Percentiles rank a stretch among this genome's conserved stretches.
These are phyloP conservation scores for Naganishia vaughanmartiniae DNA, from an alignment of 768 basidiomycete species.

Conservation along the genomic window DNA sequence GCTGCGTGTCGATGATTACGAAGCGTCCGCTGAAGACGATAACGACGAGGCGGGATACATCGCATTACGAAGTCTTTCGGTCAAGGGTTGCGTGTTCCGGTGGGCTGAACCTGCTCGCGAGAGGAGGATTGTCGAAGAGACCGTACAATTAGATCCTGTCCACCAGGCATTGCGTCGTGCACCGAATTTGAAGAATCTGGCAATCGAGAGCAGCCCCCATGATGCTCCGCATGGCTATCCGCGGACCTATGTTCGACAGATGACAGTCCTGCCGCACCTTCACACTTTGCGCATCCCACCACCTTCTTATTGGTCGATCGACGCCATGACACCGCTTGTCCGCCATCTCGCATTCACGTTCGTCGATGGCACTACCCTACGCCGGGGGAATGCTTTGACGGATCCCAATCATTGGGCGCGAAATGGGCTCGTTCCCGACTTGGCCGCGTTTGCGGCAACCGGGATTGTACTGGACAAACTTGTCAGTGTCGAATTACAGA, in stretches of 20 bases:
- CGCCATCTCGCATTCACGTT: background rate
- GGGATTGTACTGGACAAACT: background rate
- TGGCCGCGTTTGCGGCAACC: background rate
- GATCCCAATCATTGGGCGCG: background rate
- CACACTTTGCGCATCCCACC: constrained; percentile 2
- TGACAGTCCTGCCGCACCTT: background rate
- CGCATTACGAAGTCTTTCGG: background rate
- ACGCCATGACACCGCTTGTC: background rate
- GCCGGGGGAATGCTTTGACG: background rate
- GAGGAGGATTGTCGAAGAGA: too few species aligned
- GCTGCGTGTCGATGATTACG: background rate
- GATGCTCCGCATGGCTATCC: background rate
- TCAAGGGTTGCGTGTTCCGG: background rate
- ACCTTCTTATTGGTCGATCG: background rate
- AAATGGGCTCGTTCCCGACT: background rate
- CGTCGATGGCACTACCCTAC: background rate
- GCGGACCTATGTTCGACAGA: background rate
- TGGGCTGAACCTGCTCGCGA: too few species aligned
- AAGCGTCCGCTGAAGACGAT: background rate
- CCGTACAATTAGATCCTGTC: too few species aligned
- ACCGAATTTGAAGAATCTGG: background rate
- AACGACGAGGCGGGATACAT: background rate
- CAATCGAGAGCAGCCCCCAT: background rate
- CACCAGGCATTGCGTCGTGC: background rate
- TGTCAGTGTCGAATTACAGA: background rate